Base-by-base conservation (phyloP, 495 filamentous ascomycete species). In the Talaromyces liani region DNA sequence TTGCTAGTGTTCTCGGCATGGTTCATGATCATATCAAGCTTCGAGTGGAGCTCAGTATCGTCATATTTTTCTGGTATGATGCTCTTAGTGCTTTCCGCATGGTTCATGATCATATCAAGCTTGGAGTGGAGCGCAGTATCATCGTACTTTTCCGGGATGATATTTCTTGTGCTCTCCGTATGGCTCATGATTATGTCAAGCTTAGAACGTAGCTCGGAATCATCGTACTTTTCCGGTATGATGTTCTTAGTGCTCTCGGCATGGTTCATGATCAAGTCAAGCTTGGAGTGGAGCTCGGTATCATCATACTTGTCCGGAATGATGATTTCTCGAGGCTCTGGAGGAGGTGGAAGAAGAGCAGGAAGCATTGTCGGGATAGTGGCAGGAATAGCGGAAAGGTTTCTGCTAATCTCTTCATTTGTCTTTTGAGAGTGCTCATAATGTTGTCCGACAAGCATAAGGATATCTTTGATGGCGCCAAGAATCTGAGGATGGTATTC, bases 401-500 rank as follows among this genome's bases (percentile, higher is more conserved):
- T 82, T 25, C 73, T 74, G 54, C 76, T 80, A 65, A 82, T 70
- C 29, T 84, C 82, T 65, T 84, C 77, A 1, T 78, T 70, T 10
- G 82, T 77, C 33, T 77, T 75, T 66, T 82, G 79, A 5, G 84
- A 77, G 61, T 84, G 80, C 65, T 94, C 88, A 69, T 87, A 95
- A 67, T 97, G 92, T 70, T 93, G 84, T 12, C 83, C 87, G 36
- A 95, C 88, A 58, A 93, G 79, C 18, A 81, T 75, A n/a, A 93
- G 79, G n/a, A 96, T 86, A 67, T 94, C 88, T 65, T 91, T 87
- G 54, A 97, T 82, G 0, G 88, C 84, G 31, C 92, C 86, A 31
- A 96, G 78, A 60, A 96, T 88, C 71, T 92, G 89, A 4, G 93
- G 93, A 62, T 96, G 86, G 72, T 88, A 90, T 70, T 96, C 91